Percentiles rank a stretch among this genome's conserved stretches.
Evolutionary conservation across 768 basidiomycete species (phyloP).

Genomic region (Mycena galopus): DNA sequence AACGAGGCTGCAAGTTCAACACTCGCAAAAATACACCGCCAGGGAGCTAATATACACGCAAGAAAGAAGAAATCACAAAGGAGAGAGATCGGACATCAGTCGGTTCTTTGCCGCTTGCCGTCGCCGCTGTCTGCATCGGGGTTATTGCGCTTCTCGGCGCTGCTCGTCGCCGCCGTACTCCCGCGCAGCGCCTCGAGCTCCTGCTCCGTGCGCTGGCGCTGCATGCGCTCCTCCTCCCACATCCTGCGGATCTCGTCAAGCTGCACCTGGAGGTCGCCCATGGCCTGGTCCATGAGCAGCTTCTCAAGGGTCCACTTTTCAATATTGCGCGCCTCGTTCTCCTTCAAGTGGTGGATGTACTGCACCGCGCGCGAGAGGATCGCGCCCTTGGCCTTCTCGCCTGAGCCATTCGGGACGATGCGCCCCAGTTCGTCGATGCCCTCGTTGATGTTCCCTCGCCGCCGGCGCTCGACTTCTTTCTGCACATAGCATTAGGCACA

Average conservation of each 20-base stretch:
- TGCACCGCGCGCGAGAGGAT: slow-evolving; percentile 90
- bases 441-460: slow-evolving; percentile 97
- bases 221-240: slow-evolving; percentile 83
- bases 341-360: slow-evolving; percentile 92
- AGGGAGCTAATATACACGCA: slow-evolving; percentile 15
- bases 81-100: too few relatives aligned
- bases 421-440: slow-evolving; percentile 93
- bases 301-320: slow-evolving; percentile 97
- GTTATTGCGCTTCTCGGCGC: slow-evolving; percentile 46
- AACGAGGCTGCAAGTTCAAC: too few relatives aligned
- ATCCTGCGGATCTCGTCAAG: slow-evolving; percentile 83
- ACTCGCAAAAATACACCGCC: too few relatives aligned
- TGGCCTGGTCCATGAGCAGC: slow-evolving; percentile 91
- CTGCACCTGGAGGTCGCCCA: slow-evolving; percentile 88
- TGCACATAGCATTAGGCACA: slow-evolving; percentile 47
- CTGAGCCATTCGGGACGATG: slow-evolving; percentile 89
- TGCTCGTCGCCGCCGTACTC: slow-evolving; percentile 56
- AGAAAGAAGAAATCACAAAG: neutral
- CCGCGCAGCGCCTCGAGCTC: slow-evolving; percentile 72
- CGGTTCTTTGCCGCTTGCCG: slow-evolving; percentile 54
- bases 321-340: slow-evolving; percentile 91
- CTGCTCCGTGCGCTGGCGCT: slow-evolving; percentile 70
- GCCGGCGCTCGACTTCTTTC: slow-evolving; percentile 98
- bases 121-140: slow-evolving; percentile 49
- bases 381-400: slow-evolving; percentile 91